phyloP scores from a whole-genome alignment of 495 filamentous ascomycete species.

The Echria macrotheca region DNA sequence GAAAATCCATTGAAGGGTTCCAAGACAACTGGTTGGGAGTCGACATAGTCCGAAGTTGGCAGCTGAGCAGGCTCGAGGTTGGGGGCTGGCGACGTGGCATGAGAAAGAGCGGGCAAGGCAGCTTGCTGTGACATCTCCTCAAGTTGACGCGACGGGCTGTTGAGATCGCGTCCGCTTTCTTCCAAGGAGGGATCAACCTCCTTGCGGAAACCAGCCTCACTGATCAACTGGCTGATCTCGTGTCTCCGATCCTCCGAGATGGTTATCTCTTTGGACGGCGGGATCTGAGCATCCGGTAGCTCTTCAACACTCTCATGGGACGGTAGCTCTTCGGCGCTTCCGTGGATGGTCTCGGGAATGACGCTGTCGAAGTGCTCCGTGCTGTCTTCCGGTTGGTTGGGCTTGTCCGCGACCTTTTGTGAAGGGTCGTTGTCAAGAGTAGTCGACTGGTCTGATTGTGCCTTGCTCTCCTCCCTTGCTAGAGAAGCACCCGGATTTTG shows the following conservation, averaged over 20 bases:
- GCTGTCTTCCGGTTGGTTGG: slow-evolving; percentile 2
- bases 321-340: neutral
- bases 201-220: slow-evolving; percentile 21
- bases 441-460: slow-evolving; percentile 9
- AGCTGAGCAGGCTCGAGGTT: neutral
- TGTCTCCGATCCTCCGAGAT: slow-evolving; percentile 22
- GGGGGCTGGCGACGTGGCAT: neutral
- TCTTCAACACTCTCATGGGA: slow-evolving; percentile 2
- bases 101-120: neutral
- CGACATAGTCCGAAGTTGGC: slow-evolving; percentile 10
- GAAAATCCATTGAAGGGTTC: slow-evolving; percentile 26
- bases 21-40: slow-evolving; percentile 24
- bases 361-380: slow-evolving; percentile 17
- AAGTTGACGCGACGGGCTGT: slow-evolving; percentile 28
- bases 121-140: slow-evolving; percentile 19
- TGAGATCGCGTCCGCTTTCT: slow-evolving; percentile 11
- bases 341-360: slow-evolving; percentile 14
- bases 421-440: slow-evolving; percentile 14
- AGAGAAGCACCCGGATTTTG: neutral
- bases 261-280: slow-evolving; percentile 6
- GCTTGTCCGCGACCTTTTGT: slow-evolving; percentile 6
- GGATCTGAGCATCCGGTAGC: too few relatives aligned
- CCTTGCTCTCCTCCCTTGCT: neutral
- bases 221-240: slow-evolving; percentile 21
- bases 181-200: slow-evolving; percentile 18